Conservation (phyloP, 192 early-diverging fungal genomes). For the Diversispora epigaea region DNA sequence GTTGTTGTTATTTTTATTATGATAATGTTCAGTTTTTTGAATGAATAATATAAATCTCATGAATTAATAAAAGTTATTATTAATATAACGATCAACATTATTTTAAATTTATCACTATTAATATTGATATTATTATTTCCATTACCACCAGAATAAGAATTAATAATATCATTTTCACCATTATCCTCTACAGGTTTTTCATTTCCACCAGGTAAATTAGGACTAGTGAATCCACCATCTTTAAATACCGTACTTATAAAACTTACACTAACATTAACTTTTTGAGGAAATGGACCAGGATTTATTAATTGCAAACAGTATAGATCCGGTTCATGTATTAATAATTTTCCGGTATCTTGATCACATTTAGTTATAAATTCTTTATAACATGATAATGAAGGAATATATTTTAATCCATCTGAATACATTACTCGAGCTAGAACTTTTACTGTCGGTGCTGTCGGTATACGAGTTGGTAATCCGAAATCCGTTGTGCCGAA, state of each 20-base stretch:
- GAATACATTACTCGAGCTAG: background rate
- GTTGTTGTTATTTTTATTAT: too few species aligned
- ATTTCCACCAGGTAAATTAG: background rate
- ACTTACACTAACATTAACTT: background rate
- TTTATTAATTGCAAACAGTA: background rate
- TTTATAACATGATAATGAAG: slow-evolving; percentile 1
- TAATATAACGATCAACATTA: too few species aligned
- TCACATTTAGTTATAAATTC: background rate
- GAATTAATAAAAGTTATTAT: too few species aligned
- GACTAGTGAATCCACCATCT: slow-evolving; percentile 6
- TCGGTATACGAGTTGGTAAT: background rate
- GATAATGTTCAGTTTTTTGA: too few species aligned
- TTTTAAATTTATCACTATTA: too few species aligned
- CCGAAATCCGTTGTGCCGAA: background rate
- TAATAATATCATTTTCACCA: too few species aligned
- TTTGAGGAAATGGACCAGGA: background rate
- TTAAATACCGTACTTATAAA: background rate
- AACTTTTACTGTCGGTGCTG: background rate
- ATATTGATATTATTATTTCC: too few species aligned
- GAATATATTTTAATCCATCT: background rate
- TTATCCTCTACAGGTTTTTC: background rate
- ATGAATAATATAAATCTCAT: too few species aligned
- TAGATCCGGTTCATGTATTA: background rate
- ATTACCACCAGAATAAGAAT: too few species aligned
- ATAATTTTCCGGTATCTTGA: background rate